These are phyloP conservation scores for Nasturtium officinale DNA, from an alignment of 345 rosid species.

Conservation along the genomic window DNA sequence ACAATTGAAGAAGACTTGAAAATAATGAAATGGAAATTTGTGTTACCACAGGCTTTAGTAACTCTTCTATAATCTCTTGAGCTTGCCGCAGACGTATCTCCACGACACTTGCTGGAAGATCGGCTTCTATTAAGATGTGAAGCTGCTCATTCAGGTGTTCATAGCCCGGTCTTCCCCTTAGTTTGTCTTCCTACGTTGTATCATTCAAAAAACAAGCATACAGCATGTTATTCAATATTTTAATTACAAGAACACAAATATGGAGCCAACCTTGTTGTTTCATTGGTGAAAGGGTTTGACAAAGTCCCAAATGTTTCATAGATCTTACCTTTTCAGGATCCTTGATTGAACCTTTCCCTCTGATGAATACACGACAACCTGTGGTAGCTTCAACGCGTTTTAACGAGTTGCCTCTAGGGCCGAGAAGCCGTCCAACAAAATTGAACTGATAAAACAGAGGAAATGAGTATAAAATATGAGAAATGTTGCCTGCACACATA, in stretches of 20 bases:
- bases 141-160: constrained; percentile 78
- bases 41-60: constrained; percentile 91
- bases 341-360: constrained; percentile 99
- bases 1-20: background rate
- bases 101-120: constrained; percentile 71
- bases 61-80: constrained; percentile 83
- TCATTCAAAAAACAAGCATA: background rate
- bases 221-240: background rate
- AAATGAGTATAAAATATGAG: background rate
- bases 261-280: background rate
- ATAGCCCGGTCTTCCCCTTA: constrained; percentile 79
- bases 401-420: constrained; percentile 97
- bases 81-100: constrained; percentile 73
- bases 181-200: constrained; percentile 65
- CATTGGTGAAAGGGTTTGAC: background rate
- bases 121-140: constrained; percentile 77
- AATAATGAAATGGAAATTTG: background rate
- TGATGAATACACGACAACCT: constrained; percentile 95
- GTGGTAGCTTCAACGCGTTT: constrained; percentile 99
- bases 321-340: constrained; percentile 88
- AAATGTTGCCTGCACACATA: background rate
- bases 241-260: background rate
- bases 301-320: background rate
- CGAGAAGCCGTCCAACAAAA: constrained; percentile 97
- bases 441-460: constrained; percentile 62